phyloP scores from a whole-genome alignment of 1,284 basidiomycete genomes.

The Melampsora abietis-canadensis region DNA sequence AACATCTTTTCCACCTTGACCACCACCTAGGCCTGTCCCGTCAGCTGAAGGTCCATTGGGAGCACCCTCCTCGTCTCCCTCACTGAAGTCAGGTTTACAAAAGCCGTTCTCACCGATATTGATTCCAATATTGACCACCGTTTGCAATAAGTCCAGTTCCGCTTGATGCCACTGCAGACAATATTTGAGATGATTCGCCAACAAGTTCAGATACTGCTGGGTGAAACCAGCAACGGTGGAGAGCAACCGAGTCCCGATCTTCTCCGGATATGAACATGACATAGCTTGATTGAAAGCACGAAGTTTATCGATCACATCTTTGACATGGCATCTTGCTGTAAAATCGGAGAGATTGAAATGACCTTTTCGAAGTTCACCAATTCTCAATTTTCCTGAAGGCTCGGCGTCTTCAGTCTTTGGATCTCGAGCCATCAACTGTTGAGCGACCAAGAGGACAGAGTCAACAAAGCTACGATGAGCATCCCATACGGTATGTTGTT shows the following conservation, averaged over 20 bases:
- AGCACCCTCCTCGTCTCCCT: slow-evolving; percentile 56
- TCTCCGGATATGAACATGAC: slow-evolving; percentile 2
- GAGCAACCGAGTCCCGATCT: slow-evolving; percentile 48
- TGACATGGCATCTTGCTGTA: slow-evolving; percentile 50
- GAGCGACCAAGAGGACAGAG: slow-evolving; percentile 63
- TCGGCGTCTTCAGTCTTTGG: slow-evolving; percentile 36
- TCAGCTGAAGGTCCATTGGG: slow-evolving; percentile 58
- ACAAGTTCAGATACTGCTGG: slow-evolving; percentile 58
- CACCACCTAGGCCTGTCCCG: slow-evolving; percentile 81
- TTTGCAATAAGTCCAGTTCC: slow-evolving; percentile 26
- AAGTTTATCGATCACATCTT: slow-evolving; percentile 52
- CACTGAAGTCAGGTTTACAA: slow-evolving; percentile 74
- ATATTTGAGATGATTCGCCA: slow-evolving; percentile 42
- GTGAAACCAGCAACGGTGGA: slow-evolving; percentile 66
- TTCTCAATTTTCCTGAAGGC: slow-evolving; percentile 51
- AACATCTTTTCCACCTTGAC: slow-evolving; percentile 76
- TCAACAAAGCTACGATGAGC: slow-evolving; percentile 60
- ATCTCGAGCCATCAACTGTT: slow-evolving; percentile 58
- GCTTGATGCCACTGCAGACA: slow-evolving; percentile 51
- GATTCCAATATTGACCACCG: slow-evolving; percentile 44
- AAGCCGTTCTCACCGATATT: slow-evolving; percentile 82
- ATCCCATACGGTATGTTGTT: slow-evolving; percentile 47
- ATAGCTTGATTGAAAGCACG: slow-evolving; percentile 46
- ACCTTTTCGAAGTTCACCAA: slow-evolving; percentile 50
- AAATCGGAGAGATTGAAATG: slow-evolving; percentile 47